Conservation (phyloP, 768 basidiomycete genomes). For the Xerocomus brunneocitrinus region DNA sequence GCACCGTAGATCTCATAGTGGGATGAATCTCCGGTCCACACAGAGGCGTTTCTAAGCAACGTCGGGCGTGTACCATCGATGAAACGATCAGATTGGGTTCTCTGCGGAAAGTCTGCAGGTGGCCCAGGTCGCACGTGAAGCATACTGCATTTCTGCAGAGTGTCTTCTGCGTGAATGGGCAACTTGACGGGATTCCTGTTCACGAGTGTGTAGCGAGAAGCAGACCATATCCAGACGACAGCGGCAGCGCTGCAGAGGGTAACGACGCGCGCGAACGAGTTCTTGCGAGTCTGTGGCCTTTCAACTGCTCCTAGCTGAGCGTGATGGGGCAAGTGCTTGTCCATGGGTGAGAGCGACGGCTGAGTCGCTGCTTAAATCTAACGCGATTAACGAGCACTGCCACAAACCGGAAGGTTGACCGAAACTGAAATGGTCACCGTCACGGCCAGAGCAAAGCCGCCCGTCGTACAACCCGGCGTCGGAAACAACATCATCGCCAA, state of each 20-base stretch:
- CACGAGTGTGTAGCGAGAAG: conserved; percentile 10
- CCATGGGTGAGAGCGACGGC: conserved; percentile 15
- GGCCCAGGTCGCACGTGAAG: conserved; percentile 37
- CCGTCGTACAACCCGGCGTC: conserved; percentile 58
- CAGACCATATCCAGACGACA: conserved; percentile 18
- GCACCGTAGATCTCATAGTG: conserved; percentile 35
- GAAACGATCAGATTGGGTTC: conserved; percentile 36
- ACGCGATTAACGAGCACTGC: conserved; percentile 1
- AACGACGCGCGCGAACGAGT: conserved; percentile 12
- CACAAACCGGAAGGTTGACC: conserved; percentile 6
- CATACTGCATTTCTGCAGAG: conserved; percentile 32
- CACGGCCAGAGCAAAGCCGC: conserved; percentile 33
- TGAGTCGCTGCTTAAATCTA: not conserved
- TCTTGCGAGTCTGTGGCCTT: conserved; percentile 9
- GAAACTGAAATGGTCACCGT: conserved; percentile 5
- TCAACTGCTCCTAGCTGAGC: conserved; percentile 6
- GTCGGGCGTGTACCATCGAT: conserved; percentile 35
- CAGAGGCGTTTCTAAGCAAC: conserved; percentile 44
- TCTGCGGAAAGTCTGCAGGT: conserved; percentile 29
- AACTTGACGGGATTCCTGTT: conserved; percentile 15
- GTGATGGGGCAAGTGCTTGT: conserved; percentile 24
- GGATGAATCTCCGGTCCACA: conserved; percentile 47
- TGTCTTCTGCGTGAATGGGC: conserved; percentile 28
- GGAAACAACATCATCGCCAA: conserved; percentile 64
- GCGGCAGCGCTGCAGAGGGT: conserved; percentile 14